Conservation (phyloP, 164 flowering plant genomes). For the Tinospora cordifolia region DNA sequence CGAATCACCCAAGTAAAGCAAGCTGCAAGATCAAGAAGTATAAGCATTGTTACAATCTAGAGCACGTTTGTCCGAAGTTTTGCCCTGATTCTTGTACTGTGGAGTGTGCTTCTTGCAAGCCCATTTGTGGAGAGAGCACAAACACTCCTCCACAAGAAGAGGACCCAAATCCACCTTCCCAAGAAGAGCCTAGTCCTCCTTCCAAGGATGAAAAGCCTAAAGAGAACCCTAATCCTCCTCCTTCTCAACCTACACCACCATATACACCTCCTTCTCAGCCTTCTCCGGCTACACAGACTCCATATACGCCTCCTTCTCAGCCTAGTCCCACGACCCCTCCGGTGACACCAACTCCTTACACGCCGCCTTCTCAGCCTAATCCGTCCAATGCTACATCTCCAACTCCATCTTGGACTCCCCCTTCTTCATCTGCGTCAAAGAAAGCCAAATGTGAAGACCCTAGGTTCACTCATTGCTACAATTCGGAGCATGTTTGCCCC, state of each 20-base stretch:
- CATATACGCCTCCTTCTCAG: neutral
- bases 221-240: neutral
- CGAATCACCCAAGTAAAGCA: neutral
- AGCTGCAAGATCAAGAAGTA: constrained; percentile 11
- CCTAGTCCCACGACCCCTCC: neutral
- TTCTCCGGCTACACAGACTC: neutral
- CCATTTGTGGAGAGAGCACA: constrained; percentile 8
- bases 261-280: neutral
- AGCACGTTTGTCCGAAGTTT: constrained; percentile 34
- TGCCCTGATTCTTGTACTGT: constrained; percentile 32
- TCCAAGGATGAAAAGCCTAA: neutral
- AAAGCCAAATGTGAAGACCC: constrained; percentile 21
- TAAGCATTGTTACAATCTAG: constrained; percentile 34
- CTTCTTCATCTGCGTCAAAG: neutral
- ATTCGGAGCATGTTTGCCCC: constrained; percentile 23
- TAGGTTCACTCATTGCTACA: constrained; percentile 22
- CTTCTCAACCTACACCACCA: neutral
- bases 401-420: neutral
- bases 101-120: constrained; percentile 19
- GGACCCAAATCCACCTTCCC: no score
- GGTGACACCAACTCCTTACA: neutral
- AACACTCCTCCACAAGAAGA: neutral
- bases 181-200: neutral
- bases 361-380: neutral
- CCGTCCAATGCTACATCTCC: neutral